A percentile compares a stretch with the other conserved stretches of the same genome.
phyloP scores from a whole-genome alignment of 2,329 filamentous ascomycete genomes.

The Hymenoscyphus linearis region DNA sequence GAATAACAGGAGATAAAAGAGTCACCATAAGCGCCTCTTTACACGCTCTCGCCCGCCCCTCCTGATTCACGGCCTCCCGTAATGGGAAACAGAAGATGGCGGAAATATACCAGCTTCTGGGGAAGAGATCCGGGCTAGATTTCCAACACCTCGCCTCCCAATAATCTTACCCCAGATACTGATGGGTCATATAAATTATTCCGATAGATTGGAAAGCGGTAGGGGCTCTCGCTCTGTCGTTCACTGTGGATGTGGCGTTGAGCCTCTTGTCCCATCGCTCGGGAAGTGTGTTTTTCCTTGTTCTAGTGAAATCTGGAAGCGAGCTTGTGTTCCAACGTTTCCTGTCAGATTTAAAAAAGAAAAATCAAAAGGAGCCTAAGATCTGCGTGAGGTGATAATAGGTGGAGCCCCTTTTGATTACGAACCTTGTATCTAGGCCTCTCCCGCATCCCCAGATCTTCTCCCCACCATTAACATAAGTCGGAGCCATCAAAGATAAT shows the following conservation, averaged over 20 bases:
- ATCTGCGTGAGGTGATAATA: no score
- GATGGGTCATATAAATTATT: neutral
- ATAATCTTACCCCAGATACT: constrained; percentile 1
- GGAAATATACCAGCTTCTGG: constrained; percentile 1
- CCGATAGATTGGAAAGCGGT: neutral
- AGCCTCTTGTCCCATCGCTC: neutral
- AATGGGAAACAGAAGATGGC: neutral
- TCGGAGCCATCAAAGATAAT: neutral
- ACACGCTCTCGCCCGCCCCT: neutral
- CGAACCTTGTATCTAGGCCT: no score
- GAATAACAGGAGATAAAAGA: neutral
- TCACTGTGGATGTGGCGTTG: no score
- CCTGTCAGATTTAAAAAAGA: neutral
- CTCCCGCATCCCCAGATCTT: neutral
- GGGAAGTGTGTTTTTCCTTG: neutral
- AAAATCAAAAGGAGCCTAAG: neutral
- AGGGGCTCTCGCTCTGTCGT: neutral
- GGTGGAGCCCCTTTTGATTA: no score
- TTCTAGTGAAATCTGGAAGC: neutral
- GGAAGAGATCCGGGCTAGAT: neutral
- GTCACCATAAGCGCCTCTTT: neutral
- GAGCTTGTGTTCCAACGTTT: neutral
- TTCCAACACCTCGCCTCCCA: neutral
- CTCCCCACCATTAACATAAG: neutral
- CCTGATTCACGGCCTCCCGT: neutral